These are phyloP conservation scores for Guillardia theta DNA, from an alignment of 78 protist genomes.

Conservation along the genomic window DNA sequence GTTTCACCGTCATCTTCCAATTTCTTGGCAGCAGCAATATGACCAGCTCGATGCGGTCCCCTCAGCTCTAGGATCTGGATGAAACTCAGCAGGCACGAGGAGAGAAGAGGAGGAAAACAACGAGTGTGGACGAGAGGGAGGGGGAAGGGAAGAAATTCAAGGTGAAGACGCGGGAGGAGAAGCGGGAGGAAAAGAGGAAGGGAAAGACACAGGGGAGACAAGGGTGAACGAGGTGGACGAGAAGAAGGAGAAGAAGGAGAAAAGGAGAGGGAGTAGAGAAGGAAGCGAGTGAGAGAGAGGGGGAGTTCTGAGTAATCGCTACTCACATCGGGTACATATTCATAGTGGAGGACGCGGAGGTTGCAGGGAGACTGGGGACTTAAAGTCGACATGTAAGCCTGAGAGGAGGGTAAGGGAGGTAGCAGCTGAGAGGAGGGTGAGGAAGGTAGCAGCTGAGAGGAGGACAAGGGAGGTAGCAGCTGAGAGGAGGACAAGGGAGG, in stretches of 20 bases:
- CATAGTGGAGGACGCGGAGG: background rate
- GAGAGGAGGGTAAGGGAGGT: too few species aligned
- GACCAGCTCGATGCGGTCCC: background rate
- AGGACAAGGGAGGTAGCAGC: too few species aligned
- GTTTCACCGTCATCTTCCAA: too few species aligned
- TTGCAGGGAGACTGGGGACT: background rate
- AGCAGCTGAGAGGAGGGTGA: too few species aligned
- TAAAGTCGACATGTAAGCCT: background rate
- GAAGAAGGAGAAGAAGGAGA: background rate
- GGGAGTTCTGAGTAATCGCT: background rate
- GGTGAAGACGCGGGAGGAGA: background rate
- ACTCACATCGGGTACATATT: background rate
- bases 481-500: too few species aligned
- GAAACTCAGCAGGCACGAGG: too few species aligned
- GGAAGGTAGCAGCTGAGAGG: too few species aligned
- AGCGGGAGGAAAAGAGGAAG: background rate
- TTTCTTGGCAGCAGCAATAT: background rate
- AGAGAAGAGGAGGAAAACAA: too few species aligned
- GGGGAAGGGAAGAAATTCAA: background rate
- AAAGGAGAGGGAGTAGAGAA: background rate
- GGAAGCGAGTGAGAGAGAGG: background rate
- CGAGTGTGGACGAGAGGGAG: too few species aligned
- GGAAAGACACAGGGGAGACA: background rate
- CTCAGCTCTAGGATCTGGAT: background rate
- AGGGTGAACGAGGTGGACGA: background rate